phyloP scores from a whole-genome alignment of 2,329 filamentous ascomycete species.

The Cladosporium sp. region DNA sequence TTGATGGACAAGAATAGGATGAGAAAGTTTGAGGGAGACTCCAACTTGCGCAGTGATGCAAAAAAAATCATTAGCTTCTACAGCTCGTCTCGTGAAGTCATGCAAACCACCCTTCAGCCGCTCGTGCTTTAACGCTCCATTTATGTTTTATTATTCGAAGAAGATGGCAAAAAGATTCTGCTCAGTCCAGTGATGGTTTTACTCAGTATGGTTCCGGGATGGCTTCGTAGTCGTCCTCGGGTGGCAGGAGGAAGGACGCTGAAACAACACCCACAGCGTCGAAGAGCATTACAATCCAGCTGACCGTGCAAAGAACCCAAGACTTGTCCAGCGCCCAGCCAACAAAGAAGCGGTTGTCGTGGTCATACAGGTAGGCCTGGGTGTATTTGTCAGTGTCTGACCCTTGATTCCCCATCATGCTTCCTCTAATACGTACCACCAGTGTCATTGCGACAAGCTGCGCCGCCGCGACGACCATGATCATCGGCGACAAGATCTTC shows the following conservation, averaged over 20 bases:
- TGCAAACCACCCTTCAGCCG: not conserved
- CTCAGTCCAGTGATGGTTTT: too few species aligned
- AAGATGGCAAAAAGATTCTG: too few species aligned
- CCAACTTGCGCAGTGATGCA: too few species aligned
- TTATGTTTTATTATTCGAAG: slow-evolving; percentile 4
- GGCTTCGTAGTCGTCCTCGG: slow-evolving; percentile 81
- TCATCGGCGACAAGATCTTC: slow-evolving; percentile 63
- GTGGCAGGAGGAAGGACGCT: slow-evolving; percentile 64
- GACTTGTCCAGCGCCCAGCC: slow-evolving; percentile 77
- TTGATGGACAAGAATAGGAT: too few species aligned
- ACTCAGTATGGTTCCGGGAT: slow-evolving; percentile 34
- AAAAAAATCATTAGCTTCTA: not conserved
- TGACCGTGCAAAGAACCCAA: slow-evolving; percentile 63
- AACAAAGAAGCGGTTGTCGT: slow-evolving; percentile 74
- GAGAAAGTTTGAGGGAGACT: too few species aligned
- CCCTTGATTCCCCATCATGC: not conserved
- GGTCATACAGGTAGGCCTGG: slow-evolving; percentile 75
- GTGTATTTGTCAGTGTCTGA: not conserved
- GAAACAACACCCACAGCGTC: slow-evolving; percentile 54
- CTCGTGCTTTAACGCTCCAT: not conserved
- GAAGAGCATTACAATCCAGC: slow-evolving; percentile 50
- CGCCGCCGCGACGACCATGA: slow-evolving; percentile 59
- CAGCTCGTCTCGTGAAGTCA: not conserved
- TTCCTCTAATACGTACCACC: slow-evolving; percentile 55
- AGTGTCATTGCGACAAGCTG: slow-evolving; percentile 74